Evolutionary conservation across 2,329 filamentous ascomycete genomes (phyloP), one percentile per base, ranked within the genome.

Genomic region (Microcyclosporella mali): DNA sequence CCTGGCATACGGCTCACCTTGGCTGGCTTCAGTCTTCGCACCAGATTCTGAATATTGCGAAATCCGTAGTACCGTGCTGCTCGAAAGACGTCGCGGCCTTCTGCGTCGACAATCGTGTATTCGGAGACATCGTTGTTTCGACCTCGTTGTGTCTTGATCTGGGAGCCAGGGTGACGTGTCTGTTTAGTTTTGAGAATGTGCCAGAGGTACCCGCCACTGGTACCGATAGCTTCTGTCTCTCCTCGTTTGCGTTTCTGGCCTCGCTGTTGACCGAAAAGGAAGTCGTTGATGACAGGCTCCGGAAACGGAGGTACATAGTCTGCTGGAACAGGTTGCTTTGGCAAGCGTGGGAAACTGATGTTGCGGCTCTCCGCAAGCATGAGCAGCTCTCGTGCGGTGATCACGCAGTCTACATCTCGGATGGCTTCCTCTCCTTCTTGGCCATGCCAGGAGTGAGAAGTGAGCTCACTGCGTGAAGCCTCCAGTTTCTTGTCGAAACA

Each of bases 401-500:
- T 97, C 33, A 98, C 92, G 65, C 90, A 97, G 69, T 98, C 92
- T 36, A 97, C 89, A 59, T 98, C 92, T 43, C 92, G 78, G 18
- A 92, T 76, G 1, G 79, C 78, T 37, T 70, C 61, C 29, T 51
- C 61, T 11, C 67, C 71, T 40, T 68, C 69, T 40, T 58, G 50
- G 17, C 55, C 54, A 34, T 58, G 53, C 57, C 57, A 49, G n/a
- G 56, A 47, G 31, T 57, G 31, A 66, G 71, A 41, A 66, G 89
- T 97, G 30, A 98, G 77, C 66, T 98, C 92, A 64, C 88, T 84
- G 40, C 92, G 82, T 56, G 88, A 94, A 6, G 92, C 92, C 68
- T 98, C 92, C 19, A 98, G 77, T 66, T 98, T 98, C 72, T 98
- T 98, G 66, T 98, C 92, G 64, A 98, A 97, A 65, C 92, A 98